A percentile compares a stretch with the other conserved stretches of the same genome.
Conservation (phyloP, 2,329 filamentous ascomycete species). For the Cladosporium velox region DNA sequence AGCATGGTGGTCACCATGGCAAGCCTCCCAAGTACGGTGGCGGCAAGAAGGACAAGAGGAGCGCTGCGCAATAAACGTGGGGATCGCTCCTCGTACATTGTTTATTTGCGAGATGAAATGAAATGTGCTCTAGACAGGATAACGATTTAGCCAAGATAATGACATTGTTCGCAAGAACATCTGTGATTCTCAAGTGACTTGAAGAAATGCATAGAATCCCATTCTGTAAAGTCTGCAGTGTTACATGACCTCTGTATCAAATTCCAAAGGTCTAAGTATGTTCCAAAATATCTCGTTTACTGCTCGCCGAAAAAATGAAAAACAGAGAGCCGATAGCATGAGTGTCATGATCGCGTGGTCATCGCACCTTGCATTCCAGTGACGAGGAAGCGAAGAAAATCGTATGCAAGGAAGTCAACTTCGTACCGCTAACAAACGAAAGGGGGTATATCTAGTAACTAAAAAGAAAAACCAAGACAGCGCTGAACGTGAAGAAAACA, state of each 20-base stretch:
- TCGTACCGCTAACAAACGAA: not conserved
- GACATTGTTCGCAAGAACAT: not conserved
- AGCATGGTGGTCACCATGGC: not conserved
- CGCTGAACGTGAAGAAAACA: not conserved
- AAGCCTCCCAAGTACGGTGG: constrained; percentile 13
- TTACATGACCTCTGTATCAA: not conserved
- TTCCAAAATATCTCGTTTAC: not conserved
- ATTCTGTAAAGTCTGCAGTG: not conserved
- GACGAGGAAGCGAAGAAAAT: not conserved
- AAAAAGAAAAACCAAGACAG: not conserved
- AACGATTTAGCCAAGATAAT: not conserved
- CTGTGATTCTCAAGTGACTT: not conserved
- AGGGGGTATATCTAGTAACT: not conserved
- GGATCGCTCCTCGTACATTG: not conserved
- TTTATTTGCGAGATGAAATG: not conserved
- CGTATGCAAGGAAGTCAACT: not conserved
- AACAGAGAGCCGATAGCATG: not conserved
- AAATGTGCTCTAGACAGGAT: not conserved
- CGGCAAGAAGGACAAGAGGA: not conserved
- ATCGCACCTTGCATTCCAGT: not conserved
- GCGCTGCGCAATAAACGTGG: not conserved
- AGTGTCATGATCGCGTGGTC: not conserved
- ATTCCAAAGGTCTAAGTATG: not conserved
- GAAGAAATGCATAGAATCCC: too few relatives aligned
- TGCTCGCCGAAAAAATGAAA: not conserved